Evolutionary conservation across 2,329 filamentous ascomycete species (phyloP).

Genomic region (Arthroderma sp.): DNA sequence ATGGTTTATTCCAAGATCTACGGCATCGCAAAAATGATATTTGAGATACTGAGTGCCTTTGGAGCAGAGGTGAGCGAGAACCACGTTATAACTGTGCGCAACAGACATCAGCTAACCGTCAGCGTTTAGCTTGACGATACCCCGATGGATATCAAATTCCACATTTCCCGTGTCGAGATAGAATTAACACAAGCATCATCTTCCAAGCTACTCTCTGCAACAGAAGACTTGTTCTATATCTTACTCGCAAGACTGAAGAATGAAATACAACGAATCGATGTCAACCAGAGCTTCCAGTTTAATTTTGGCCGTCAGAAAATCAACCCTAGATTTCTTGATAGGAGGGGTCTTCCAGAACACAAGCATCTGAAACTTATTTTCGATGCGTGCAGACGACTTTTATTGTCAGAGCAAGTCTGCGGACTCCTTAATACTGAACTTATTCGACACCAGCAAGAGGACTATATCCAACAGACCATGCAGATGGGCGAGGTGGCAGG

Average conservation of each 20-base stretch:
- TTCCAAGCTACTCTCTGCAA: slow-evolving; percentile 22
- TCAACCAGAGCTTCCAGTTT: slow-evolving; percentile 23
- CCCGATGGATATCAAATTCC: slow-evolving; percentile 21
- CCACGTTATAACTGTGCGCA: not conserved
- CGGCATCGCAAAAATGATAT: slow-evolving; percentile 26
- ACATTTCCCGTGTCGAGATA: slow-evolving; percentile 24
- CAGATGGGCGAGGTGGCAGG: slow-evolving; percentile 13
- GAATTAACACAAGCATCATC: slow-evolving; percentile 21
- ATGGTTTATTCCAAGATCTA: slow-evolving; percentile 26
- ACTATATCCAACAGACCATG: slow-evolving; percentile 20
- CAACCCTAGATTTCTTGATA: slow-evolving; percentile 13
- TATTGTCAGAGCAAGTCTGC: slow-evolving; percentile 23
- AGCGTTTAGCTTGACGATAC: slow-evolving; percentile 22
- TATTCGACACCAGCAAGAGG: slow-evolving; percentile 22
- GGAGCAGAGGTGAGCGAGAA: slow-evolving; percentile 23
- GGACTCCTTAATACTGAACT: slow-evolving; percentile 19
- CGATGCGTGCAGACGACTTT: slow-evolving; percentile 23
- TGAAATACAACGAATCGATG: slow-evolving; percentile 27
- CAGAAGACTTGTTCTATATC: slow-evolving; percentile 29
- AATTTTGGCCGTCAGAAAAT: slow-evolving; percentile 16
- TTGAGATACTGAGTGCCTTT: slow-evolving; percentile 24
- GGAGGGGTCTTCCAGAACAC: slow-evolving; percentile 22
- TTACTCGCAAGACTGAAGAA: slow-evolving; percentile 27
- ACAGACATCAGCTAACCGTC: slow-evolving; percentile 8
- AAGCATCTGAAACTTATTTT: slow-evolving; percentile 26